Conservation (phyloP, 2,329 filamentous ascomycete species). For the Alternaria longipes region DNA sequence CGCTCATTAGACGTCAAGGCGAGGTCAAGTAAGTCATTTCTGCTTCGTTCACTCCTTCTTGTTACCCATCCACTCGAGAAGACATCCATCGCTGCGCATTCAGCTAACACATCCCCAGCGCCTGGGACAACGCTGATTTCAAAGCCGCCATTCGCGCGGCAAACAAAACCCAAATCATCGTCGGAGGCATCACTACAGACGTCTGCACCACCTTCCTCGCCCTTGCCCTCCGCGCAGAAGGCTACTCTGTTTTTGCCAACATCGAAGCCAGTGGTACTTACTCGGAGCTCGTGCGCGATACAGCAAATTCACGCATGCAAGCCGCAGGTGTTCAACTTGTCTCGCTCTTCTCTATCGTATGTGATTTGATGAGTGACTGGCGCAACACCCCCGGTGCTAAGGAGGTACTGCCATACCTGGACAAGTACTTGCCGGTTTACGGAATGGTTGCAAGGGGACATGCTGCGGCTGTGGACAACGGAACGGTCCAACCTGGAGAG, state of each 20-base stretch:
- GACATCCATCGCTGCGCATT: not conserved
- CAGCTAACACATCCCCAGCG: conserved; percentile 46
- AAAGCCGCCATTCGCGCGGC: conserved; percentile 70
- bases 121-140: conserved; percentile 79
- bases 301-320: conserved; percentile 73
- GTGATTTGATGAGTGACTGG: conserved; percentile 78
- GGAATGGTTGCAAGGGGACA: conserved; percentile 70
- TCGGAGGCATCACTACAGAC: conserved; percentile 77
- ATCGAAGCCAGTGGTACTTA: conserved; percentile 76
- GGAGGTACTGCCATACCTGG: conserved; percentile 70
- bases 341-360: conserved; percentile 69
- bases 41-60: not conserved
- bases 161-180: conserved; percentile 73
- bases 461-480: conserved; percentile 67
- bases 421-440: conserved; percentile 72
- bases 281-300: conserved; percentile 66
- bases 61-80: not conserved
- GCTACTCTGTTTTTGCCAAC: conserved; percentile 78
- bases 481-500: conserved; percentile 67
- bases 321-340: conserved; percentile 72
- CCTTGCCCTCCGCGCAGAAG: conserved; percentile 73
- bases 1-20: conserved; percentile 72
- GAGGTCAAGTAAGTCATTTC: conserved; percentile 66
- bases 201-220: conserved; percentile 79
- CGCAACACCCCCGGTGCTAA: conserved; percentile 61